Percentiles rank a stretch among this genome's conserved stretches.
phyloP scores from a whole-genome alignment of 2,329 filamentous ascomycete species.

The Aureobasidium sp. region DNA sequence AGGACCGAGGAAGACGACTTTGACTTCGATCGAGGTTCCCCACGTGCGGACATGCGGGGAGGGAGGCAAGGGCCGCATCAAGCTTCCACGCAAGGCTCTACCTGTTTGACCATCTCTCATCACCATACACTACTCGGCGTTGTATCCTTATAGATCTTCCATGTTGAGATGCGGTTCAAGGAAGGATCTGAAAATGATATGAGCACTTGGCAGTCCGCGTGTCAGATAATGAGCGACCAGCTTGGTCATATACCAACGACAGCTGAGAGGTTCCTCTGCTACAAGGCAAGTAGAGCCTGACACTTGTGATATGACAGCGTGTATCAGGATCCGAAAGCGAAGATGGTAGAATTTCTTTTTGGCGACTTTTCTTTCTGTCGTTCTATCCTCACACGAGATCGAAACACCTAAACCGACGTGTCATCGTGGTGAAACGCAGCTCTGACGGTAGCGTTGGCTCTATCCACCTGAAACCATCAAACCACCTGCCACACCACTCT shows the following conservation, averaged over 20 bases:
- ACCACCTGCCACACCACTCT: neutral
- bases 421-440: neutral
- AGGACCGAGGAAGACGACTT: constrained; percentile 8
- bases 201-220: neutral
- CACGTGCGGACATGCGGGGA: constrained; percentile 4
- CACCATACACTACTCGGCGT: neutral
- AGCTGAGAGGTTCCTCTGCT: neutral
- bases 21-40: neutral
- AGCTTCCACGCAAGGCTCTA: neutral
- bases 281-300: neutral
- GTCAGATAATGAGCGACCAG: neutral
- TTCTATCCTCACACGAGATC: neutral
- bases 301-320: neutral
- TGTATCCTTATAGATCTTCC: too few species aligned
- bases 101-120: neutral
- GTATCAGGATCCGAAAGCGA: neutral
- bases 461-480: neutral
- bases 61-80: neutral
- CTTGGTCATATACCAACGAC: neutral
- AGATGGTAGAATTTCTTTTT: neutral
- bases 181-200: neutral
- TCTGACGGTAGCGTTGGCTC: neutral
- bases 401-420: neutral
- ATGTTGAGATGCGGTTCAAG: neutral
- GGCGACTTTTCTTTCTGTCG: neutral